phyloP scores from a whole-genome alignment of 2,329 filamentous ascomycete species.

The Claviceps sp. region DNA sequence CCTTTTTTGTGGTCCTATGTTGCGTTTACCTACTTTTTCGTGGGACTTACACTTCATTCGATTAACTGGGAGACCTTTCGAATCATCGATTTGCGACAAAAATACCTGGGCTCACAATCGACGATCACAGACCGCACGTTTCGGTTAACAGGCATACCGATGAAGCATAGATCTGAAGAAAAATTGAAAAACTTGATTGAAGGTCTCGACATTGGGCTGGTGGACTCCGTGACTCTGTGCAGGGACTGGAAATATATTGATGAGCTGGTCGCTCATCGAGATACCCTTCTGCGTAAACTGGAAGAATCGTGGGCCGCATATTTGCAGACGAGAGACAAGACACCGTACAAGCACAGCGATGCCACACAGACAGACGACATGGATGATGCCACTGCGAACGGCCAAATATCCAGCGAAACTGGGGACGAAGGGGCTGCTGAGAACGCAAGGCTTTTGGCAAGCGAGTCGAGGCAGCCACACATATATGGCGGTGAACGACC shows the following conservation, averaged over 20 bases:
- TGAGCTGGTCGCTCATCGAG: constrained; percentile 53
- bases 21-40: constrained; percentile 90
- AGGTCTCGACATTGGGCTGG: constrained; percentile 74
- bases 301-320: constrained; percentile 76
- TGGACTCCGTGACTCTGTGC: constrained; percentile 78
- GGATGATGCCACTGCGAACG: constrained; percentile 8
- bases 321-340: constrained; percentile 15
- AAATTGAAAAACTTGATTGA: constrained; percentile 81
- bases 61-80: constrained; percentile 72
- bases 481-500: constrained; percentile 41
- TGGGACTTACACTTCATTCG: constrained; percentile 65
- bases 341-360: constrained; percentile 5
- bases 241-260: constrained; percentile 79
- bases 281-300: constrained; percentile 52
- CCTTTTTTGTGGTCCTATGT: constrained; percentile 83
- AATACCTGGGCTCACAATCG: constrained; percentile 83
- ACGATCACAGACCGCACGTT: constrained; percentile 96
- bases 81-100: constrained; percentile 75
- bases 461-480: constrained; percentile 20
- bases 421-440: constrained; percentile 36
- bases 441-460: constrained; percentile 45
- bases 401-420: constrained; percentile 16
- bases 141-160: constrained; percentile 75
- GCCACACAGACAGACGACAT: constrained; percentile 3
- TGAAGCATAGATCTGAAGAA: constrained; percentile 63